Percentiles rank a stretch among this genome's conserved stretches.
Conservation (phyloP, 257 asterid genomes). For the Solanum paucissectum region DNA sequence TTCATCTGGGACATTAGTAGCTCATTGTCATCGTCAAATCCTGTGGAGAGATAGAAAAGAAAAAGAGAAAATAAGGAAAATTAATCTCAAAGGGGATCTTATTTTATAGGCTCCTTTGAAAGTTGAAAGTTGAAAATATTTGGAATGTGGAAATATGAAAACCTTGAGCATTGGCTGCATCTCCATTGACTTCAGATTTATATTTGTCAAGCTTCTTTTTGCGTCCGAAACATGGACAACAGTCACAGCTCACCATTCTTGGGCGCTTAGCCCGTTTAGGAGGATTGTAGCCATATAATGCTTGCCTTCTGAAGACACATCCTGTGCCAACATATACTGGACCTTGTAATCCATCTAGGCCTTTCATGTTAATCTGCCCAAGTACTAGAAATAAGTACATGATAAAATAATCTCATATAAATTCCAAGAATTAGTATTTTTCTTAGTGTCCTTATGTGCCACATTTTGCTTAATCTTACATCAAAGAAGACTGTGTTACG, state of each 20-base stretch:
- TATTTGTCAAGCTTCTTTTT: slow-evolving; percentile 54
- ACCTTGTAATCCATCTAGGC: slow-evolving; percentile 92
- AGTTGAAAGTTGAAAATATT: background rate
- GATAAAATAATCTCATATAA: background rate
- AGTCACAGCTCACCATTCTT: slow-evolving; percentile 81
- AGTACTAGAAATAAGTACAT: background rate
- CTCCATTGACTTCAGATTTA: slow-evolving; percentile 42
- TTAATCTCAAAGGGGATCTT: background rate
- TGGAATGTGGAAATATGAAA: background rate
- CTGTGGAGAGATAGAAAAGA: slow-evolving; percentile 15
- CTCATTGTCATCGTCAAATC: slow-evolving; percentile 77
- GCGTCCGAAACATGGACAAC: slow-evolving; percentile 86
- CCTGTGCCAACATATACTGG: slow-evolving; percentile 95
- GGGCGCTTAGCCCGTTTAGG: slow-evolving; percentile 77
- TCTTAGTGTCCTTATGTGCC: background rate
- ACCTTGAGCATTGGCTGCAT: slow-evolving; percentile 49
- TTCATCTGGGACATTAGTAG: slow-evolving; percentile 81
- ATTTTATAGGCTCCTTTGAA: background rate
- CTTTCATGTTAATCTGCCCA: slow-evolving; percentile 83
- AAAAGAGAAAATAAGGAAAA: slow-evolving; percentile 1
- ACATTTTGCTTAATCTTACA: slow-evolving; percentile 30
- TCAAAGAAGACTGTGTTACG: slow-evolving; percentile 97
- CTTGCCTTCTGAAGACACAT: slow-evolving; percentile 83
- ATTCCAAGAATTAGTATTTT: background rate
- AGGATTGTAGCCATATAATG: slow-evolving; percentile 83